Evolutionary conservation across 2,329 filamentous ascomycete species (phyloP), one percentile per base, ranked within the genome.

Genomic region (Chaetomiaceae sp.): DNA sequence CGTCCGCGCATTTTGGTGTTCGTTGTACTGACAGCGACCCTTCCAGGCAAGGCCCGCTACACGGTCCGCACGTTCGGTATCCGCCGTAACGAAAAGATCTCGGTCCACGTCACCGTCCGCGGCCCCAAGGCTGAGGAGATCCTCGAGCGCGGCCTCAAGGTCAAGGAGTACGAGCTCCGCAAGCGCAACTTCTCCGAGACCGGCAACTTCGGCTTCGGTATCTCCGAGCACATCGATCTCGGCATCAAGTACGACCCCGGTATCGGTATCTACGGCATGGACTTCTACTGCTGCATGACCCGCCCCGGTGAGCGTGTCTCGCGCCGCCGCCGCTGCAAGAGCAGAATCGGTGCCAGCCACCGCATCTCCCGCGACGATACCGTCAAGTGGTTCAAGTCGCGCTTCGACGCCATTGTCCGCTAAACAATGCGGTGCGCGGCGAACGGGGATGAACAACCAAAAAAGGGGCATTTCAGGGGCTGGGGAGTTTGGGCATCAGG

Each of bases 241-340:
- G 93, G 93, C 71, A 99, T 99, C 89, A 99, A 99, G 86, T 96
- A 96, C 82, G 91, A 96, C 80, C 91, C 91, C 62, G 87, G 83
- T 61, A 96, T 96, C 67, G 91, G 91, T 85, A 96, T 96, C 75
- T 96, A 96, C 83, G 91, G 93, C 74, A 99, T 99, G 93, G 93
- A 99, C 81, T 99, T 99, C 81, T 99, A 96, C 87, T 91, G 86
- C 88, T 97, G 92, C 89, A 99, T 99, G 93, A 96, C 90, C 81
- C 91, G 93, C 70, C 93, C 92, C 68, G 93, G 93, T 79, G 91
- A 96, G 84, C 91, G 93, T 73, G 89, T 99, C 72, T 87, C 89
- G 73, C 92, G 90, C 81, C 90, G 93, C 71, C 87, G 92, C 73
- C 89, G 92, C 70, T 84, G 79, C 78, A 87, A 95, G 84, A 80